Conservation (phyloP, 1,284 basidiomycete genomes). For the Lentinula novae-zelandiae region DNA sequence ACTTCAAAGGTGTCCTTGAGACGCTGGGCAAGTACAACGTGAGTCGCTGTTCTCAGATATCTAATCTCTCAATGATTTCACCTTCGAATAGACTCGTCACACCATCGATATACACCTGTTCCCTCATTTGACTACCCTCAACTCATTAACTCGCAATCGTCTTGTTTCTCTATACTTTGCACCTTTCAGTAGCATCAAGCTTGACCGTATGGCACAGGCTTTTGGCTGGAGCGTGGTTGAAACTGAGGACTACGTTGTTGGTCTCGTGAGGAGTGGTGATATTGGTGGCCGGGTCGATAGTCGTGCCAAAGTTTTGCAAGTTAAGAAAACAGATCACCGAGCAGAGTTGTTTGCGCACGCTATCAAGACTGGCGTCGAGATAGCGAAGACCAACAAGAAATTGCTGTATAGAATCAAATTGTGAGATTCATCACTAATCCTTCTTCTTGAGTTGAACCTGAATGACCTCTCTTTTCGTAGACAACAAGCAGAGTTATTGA, state of each 20-base stretch:
- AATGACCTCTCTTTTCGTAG: constrained; percentile 30
- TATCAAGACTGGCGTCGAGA: constrained; percentile 65
- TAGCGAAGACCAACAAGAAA: constrained; percentile 70
- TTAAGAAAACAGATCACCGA: constrained; percentile 70
- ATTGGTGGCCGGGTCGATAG: constrained; percentile 80
- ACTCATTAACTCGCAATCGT: constrained; percentile 11
- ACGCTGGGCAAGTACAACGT: constrained; percentile 73
- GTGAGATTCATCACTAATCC: constrained; percentile 38
- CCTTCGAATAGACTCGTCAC: constrained; percentile 57
- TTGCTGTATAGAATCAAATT: constrained; percentile 73
- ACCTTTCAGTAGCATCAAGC: constrained; percentile 43
- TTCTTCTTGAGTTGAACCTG: constrained; percentile 6
- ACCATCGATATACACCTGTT: constrained; percentile 72
- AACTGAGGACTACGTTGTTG: constrained; percentile 67
- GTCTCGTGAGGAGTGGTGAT: constrained; percentile 68
- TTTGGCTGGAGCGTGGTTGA: constrained; percentile 78
- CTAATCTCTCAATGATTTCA: background rate
- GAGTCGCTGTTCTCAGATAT: constrained; percentile 22
- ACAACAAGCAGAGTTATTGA: constrained; percentile 64
- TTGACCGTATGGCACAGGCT: constrained; percentile 75
- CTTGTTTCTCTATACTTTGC: constrained; percentile 15
- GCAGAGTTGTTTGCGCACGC: constrained; percentile 71
- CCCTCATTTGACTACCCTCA: constrained; percentile 3
- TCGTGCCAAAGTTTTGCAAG: constrained; percentile 75
- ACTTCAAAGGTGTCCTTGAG: constrained; percentile 78